Conservation (phyloP, 2,329 filamentous ascomycete species). For the Clarireedia homoeocarpa region DNA sequence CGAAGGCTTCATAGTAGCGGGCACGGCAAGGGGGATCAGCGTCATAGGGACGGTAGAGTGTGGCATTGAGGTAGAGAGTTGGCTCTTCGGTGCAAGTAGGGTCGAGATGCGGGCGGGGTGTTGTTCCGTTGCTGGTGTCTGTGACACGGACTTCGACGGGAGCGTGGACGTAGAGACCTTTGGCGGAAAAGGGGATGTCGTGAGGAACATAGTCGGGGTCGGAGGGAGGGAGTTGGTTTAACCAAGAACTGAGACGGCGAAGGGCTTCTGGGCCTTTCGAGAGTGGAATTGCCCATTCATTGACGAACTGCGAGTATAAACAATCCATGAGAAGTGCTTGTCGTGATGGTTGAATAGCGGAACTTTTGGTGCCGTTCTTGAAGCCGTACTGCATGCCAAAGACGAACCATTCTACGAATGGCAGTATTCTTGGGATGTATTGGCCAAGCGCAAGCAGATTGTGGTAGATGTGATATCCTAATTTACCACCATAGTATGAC, state of each 20-base stretch:
- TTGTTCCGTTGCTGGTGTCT: constrained; percentile 48
- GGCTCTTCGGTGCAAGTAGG: constrained; percentile 60
- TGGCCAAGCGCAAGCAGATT: constrained; percentile 77
- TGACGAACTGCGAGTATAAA: constrained; percentile 95
- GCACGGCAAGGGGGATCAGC: constrained; percentile 67
- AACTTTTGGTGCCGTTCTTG: constrained; percentile 55
- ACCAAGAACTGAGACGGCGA: constrained; percentile 74
- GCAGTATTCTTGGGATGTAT: constrained; percentile 69
- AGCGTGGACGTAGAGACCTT: constrained; percentile 77
- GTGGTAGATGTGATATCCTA: constrained; percentile 89
- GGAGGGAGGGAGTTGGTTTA: constrained; percentile 54
- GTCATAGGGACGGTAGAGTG: constrained; percentile 75
- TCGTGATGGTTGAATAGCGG: constrained; percentile 73
- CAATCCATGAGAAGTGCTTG: constrained; percentile 91
- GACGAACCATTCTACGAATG: constrained; percentile 91
- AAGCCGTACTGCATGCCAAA: constrained; percentile 98
- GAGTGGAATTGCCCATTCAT: constrained; percentile 93
- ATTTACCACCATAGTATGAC: constrained; percentile 71
- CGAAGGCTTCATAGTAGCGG: constrained; percentile 83
- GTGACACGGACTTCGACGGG: constrained; percentile 85
- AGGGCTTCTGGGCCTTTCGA: constrained; percentile 82
- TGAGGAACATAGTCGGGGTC: constrained; percentile 58
- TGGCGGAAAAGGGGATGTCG: constrained; percentile 71
- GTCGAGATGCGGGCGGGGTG: constrained; percentile 58
- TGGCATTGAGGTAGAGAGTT: constrained; percentile 83